Evolutionary conservation across 306 rosid genomes (phyloP).

Genomic region (Albizia julibrissin): DNA sequence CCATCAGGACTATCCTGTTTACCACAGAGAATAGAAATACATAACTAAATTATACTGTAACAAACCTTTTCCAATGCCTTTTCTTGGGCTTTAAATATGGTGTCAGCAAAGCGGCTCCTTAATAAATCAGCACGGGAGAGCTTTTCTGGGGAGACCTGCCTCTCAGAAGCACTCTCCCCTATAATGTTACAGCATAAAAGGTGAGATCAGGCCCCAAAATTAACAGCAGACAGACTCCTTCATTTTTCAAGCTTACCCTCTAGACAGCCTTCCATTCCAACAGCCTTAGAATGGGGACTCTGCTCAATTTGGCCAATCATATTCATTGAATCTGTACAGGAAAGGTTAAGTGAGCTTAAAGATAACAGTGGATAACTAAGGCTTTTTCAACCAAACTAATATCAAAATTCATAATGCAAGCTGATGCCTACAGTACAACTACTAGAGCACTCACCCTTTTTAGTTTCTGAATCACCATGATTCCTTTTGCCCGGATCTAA

Average conservation of each 20-base stretch:
- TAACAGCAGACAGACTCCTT: neutral
- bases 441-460: neutral
- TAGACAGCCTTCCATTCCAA: neutral
- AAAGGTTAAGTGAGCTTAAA: neutral
- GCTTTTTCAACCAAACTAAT: neutral
- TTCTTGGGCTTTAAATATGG: neutral
- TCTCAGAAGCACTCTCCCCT: neutral
- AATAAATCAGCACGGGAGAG: neutral
- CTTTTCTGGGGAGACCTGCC: neutral
- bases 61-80: neutral
- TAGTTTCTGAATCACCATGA: neutral
- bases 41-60: neutral
- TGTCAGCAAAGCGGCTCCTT: neutral
- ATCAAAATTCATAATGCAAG: neutral
- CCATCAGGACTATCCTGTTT: neutral
- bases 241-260: neutral
- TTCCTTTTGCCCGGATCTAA: neutral
- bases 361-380: neutral
- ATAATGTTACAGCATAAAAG: neutral
- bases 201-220: neutral
- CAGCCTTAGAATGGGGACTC: neutral
- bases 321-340: neutral
- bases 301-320: neutral
- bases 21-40: neutral
- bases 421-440: neutral